phyloP scores from a whole-genome alignment of 163 green algal species.

The Coccomyxa subellipsoidea region DNA sequence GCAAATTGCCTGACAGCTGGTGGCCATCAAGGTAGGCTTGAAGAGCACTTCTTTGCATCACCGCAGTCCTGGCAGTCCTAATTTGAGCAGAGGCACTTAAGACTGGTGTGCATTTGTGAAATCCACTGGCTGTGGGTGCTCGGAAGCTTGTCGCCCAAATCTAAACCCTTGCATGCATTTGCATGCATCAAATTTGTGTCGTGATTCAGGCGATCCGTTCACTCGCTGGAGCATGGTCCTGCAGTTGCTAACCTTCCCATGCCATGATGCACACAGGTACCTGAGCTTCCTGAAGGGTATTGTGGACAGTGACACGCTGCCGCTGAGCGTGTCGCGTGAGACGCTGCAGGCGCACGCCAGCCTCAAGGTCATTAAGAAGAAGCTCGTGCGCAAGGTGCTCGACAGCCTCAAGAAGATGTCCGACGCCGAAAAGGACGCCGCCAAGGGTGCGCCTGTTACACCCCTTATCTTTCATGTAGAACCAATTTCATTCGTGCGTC shows the following conservation, averaged over 20 bases:
- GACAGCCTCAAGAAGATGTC: slow-evolving; percentile 92
- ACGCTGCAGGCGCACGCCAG: slow-evolving; percentile 72
- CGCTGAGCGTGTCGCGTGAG: slow-evolving; percentile 93
- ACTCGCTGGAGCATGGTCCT: too few species aligned
- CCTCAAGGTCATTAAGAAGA: slow-evolving; percentile 99
- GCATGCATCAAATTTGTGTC: too few species aligned
- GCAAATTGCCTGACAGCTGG: neutral
- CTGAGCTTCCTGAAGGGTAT: slow-evolving; percentile 87
- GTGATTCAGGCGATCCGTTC: too few species aligned
- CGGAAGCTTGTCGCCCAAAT: too few species aligned
- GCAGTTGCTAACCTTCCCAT: neutral
- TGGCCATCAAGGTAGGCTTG: neutral
- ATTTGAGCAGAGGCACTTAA: too few species aligned
- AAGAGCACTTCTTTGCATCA: too few species aligned
- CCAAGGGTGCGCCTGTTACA: neutral
- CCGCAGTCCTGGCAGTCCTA: too few species aligned
- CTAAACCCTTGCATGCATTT: too few species aligned
- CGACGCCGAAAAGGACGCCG: slow-evolving; percentile 65
- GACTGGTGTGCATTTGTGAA: too few species aligned
- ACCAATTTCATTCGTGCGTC: too few species aligned
- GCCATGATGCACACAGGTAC: slow-evolving; percentile 48
- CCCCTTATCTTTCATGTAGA: neutral
- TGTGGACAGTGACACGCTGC: slow-evolving; percentile 96
- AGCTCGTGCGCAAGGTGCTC: slow-evolving; percentile 93
- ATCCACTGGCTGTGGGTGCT: too few species aligned